These are phyloP conservation scores for Bipolaris cookei DNA, from an alignment of 2,329 filamentous ascomycete species.

Conservation along the genomic window DNA sequence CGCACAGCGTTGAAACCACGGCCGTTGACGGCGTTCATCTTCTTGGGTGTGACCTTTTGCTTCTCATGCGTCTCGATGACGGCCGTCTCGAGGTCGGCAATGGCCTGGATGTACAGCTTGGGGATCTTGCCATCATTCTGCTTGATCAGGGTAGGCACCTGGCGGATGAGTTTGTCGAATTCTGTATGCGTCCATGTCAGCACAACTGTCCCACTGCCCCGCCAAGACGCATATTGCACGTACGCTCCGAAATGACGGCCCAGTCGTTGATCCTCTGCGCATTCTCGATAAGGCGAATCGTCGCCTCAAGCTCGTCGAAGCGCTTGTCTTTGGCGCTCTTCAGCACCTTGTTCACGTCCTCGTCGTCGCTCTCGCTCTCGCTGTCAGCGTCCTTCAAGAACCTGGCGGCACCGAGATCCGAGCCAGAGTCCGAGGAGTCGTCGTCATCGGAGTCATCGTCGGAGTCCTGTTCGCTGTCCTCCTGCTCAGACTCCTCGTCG, in stretches of 20 bases:
- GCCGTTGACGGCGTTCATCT: slow-evolving; percentile 97
- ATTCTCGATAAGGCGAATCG: slow-evolving; percentile 91
- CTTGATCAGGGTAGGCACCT: slow-evolving; percentile 65
- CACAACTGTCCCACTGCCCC: slow-evolving; percentile 16
- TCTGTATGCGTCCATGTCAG: slow-evolving; percentile 60
- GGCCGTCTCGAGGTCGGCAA: slow-evolving; percentile 91
- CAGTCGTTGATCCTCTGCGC: slow-evolving; percentile 97
- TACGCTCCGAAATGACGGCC: slow-evolving; percentile 89
- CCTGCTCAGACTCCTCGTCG: slow-evolving; percentile 61
- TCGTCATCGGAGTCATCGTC: slow-evolving; percentile 66
- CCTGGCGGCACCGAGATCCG: slow-evolving; percentile 73
- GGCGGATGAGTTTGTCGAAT: slow-evolving; percentile 92
- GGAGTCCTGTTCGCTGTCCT: slow-evolving; percentile 59
- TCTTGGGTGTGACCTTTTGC: slow-evolving; percentile 94
- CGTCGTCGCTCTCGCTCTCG: slow-evolving; percentile 81
- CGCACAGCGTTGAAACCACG: slow-evolving; percentile 96
- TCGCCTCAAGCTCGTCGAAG: slow-evolving; percentile 88
- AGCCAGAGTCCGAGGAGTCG: slow-evolving; percentile 60
- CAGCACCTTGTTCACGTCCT: slow-evolving; percentile 83
- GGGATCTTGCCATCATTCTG: slow-evolving; percentile 75
- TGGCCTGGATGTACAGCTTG: slow-evolving; percentile 89
- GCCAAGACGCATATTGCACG: slow-evolving; percentile 43
- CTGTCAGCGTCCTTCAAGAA: slow-evolving; percentile 85
- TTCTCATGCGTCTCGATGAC: slow-evolving; percentile 94
- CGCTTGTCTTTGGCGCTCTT: slow-evolving; percentile 99